These are phyloP conservation scores for Euphorbia lathyris DNA, from an alignment of 345 rosid genomes.

Conservation along the genomic window DNA sequence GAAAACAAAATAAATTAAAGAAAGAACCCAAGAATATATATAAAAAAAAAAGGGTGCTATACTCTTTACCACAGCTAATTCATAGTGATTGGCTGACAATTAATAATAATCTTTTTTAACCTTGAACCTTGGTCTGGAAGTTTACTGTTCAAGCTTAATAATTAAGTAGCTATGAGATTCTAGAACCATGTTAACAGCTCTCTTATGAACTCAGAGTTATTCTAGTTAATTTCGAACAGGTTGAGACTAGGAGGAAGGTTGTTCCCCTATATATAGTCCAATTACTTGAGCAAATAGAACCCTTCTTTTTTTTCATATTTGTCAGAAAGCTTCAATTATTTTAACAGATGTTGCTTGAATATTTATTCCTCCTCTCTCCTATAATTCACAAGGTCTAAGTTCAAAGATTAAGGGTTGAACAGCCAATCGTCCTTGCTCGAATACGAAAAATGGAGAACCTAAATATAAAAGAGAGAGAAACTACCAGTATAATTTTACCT, in stretches of 20 bases:
- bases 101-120: neutral
- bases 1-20: no score
- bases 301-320: neutral
- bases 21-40: no score
- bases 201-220: neutral
- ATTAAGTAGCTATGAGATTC: neutral
- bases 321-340: neutral
- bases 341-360: no score
- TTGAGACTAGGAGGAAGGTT: neutral
- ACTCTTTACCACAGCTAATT: neutral
- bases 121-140: neutral
- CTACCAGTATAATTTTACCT: slow-evolving; percentile 44
- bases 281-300: neutral
- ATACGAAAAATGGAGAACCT: neutral
- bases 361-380: neutral
- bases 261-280: neutral
- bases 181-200: neutral
- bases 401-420: neutral
- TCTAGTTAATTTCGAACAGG: neutral
- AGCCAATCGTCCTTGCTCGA: neutral
- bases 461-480: slow-evolving; percentile 4
- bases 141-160: neutral
- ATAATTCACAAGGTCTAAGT: neutral
- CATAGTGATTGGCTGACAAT: neutral
- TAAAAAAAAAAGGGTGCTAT: no score